Evolutionary conservation across 2,329 filamentous ascomycete species (phyloP), one percentile per base, ranked within the genome.

Genomic region (Neonectria ditissima): DNA sequence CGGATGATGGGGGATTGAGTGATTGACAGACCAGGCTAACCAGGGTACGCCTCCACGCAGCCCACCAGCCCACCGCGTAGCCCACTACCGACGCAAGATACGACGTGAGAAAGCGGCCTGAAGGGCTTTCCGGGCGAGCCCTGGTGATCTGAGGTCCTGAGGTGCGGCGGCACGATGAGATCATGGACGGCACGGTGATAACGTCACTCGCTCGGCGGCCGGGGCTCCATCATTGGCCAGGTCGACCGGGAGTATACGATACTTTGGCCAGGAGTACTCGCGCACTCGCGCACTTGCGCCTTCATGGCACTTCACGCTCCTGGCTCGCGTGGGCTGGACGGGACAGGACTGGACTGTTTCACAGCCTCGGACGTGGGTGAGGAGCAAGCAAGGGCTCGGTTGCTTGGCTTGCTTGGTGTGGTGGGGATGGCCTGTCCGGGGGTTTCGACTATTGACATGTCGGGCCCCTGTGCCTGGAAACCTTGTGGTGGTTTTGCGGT

Each of bases 181-280:
- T 60, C 61, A 63, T 63, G 55, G 61, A 50, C 22, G 16, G 45
- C 6, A 41, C n/a, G 3, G 28, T 47, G 61, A 63, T 59, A 59
- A 59, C 61, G 56, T 59, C 61, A 63, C 51, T 60, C 20, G 30
- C 24, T 39, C 34, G 37, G 34, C 56, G 11, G 50, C 37, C 16
- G 45, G 50, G 45, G 44, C n/a, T 45, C 55, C 51, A 45, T 44
- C 47, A 63, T 63, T 59, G 61, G 61, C 56, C 39, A 59, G 55
- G 34, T 43, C 32, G 10, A 28, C 45, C 5, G 18, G 22, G 39
- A 43, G 44, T 62, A 48, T 48, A 48, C 11, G 24, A 37, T 62
- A 57, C 48, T 53, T 52, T 26, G 26, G 30, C 18, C 8, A n/a
- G 37, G 45, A 51, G 39, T 47, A 61, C 34, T 37, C 34, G 34